These are phyloP conservation scores for Drechslera avenae DNA, from an alignment of 2,329 filamentous ascomycete genomes.

Conservation along the genomic window DNA sequence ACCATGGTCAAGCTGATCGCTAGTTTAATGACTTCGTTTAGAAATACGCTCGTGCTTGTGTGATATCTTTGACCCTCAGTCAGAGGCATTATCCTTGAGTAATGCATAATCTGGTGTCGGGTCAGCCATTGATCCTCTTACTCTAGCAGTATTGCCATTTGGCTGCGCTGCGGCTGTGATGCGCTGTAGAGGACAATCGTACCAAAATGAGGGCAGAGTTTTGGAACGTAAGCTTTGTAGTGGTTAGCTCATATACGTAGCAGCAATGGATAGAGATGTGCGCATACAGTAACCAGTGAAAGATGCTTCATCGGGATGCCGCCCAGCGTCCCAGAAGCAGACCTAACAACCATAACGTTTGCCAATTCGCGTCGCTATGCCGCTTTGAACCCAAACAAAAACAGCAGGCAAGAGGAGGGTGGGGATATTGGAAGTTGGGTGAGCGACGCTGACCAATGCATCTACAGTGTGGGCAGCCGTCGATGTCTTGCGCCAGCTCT, in stretches of 20 bases:
- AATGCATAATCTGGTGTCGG: constrained; percentile 77
- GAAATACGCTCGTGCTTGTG: constrained; percentile 89
- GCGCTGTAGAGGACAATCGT: constrained; percentile 33
- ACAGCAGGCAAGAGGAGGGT: too few relatives aligned
- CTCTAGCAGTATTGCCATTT: background rate
- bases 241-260: constrained; percentile 24
- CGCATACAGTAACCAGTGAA: constrained; percentile 66
- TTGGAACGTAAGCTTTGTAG: constrained; percentile 72
- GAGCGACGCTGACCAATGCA: too few relatives aligned
- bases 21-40: constrained; percentile 92
- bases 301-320: constrained; percentile 72
- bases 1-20: constrained; percentile 79
- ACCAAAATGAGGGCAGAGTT: constrained; percentile 79
- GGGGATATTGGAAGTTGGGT: too few relatives aligned
- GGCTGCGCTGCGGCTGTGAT: constrained; percentile 1
- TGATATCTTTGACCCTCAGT: constrained; percentile 85
- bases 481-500: background rate
- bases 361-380: background rate
- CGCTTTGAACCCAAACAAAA: too few relatives aligned
- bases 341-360: constrained; percentile 12
- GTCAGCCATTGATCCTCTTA: constrained; percentile 9
- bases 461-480: too few relatives aligned
- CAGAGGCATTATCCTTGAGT: constrained; percentile 91
- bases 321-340: constrained; percentile 30
- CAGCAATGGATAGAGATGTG: background rate